Base-by-base conservation (phyloP, 2,329 filamentous ascomycete species). In the Pyrenochaeta sp. region DNA sequence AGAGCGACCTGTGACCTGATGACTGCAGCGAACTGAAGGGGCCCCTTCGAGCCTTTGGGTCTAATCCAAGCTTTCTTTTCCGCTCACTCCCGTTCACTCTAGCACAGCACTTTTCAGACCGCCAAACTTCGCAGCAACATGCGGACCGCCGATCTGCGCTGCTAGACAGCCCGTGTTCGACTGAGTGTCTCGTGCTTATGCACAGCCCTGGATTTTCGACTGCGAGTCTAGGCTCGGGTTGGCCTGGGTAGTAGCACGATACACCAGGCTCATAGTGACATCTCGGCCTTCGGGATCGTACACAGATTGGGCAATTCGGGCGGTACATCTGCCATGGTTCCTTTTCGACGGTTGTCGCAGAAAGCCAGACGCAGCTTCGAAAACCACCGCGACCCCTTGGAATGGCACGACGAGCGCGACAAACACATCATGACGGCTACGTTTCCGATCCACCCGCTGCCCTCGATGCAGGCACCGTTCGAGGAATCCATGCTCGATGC, bases 401-500 rank as follows among this genome's bases (percentile, higher is more conserved):
- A 69, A 69, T 76, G 73, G 72, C 66, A 69, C 51, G 65, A 69
- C 62, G 68, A 73, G 53, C 74, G 68, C 66, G 69, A 72, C 64
- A 63, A 65, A 51, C 67, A 65, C 72, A 72, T 72, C 68, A 75
- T 75, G 70, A 67, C 71, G 43, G 66, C 68, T 46, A 69, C 68
- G 55, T 74, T 81, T 59, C 85, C 85, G n/a, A 73, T 78, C 43
- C 92, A 96, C 72, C 92, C 92, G 6, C 89, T 95, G 50, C 80
- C 86, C 15, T 85, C 86, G 30, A 91, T 95, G 86, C 92, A 95
- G 75, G 86, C 85, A 61, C 91, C 92, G 60, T 95, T 96, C 74
- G 88, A 91, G 67, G 92, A 95, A 78, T 94, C 91, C 1, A 86
- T 95, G 66, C 80, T 87, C 56, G 92, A 95, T 72, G 89, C 89